Evolutionary conservation across 352 stramenopile genomes (phyloP).

Genomic region (Phytophthora boehmeriae): DNA sequence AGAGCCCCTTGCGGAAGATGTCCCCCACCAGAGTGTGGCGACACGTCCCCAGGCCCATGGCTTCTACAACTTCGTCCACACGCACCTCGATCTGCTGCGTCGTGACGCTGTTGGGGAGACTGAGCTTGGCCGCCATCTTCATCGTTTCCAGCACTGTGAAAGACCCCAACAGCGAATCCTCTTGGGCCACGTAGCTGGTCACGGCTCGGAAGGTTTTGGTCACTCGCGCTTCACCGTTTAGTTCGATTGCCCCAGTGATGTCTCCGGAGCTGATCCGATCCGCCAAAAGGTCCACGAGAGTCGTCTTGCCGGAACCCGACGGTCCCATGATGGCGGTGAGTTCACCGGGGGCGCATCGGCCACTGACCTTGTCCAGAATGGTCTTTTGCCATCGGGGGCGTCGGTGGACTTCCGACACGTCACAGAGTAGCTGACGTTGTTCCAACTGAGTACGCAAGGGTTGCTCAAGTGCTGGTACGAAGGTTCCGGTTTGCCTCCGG

Average conservation of each 20-base stretch:
- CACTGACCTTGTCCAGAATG: slow-evolving; percentile 63
- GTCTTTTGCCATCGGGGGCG: slow-evolving; percentile 18
- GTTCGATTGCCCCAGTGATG: slow-evolving; percentile 48
- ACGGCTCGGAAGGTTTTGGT: slow-evolving; percentile 47
- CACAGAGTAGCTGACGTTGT: slow-evolving; percentile 39
- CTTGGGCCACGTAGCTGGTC: slow-evolving; percentile 68
- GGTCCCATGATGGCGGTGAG: slow-evolving; percentile 74
- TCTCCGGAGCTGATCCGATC: slow-evolving; percentile 56
- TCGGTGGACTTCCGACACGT: slow-evolving; percentile 7
- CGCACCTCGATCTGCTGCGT: slow-evolving; percentile 30
- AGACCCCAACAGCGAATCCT: slow-evolving; percentile 64
- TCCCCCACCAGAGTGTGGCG: slow-evolving; percentile 72
- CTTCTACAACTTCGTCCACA: slow-evolving; percentile 55
- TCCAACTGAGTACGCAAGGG: slow-evolving; percentile 24
- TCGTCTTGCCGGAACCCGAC: slow-evolving; percentile 67
- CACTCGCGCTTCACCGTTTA: slow-evolving; percentile 51
- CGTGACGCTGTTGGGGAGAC: slow-evolving; percentile 44
- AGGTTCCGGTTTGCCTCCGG: slow-evolving; percentile 14
- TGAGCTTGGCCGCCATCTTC: slow-evolving; percentile 61
- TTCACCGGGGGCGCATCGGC: slow-evolving; percentile 50
- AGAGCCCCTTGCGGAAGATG: slow-evolving; percentile 78
- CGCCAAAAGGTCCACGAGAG: slow-evolving; percentile 67
- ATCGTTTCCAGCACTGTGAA: slow-evolving; percentile 79
- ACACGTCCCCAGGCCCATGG: slow-evolving; percentile 52
- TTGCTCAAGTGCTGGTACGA: slow-evolving; percentile 15